phyloP scores from a whole-genome alignment of 169 alveolate genomes.

The Miamiensis avidus region DNA sequence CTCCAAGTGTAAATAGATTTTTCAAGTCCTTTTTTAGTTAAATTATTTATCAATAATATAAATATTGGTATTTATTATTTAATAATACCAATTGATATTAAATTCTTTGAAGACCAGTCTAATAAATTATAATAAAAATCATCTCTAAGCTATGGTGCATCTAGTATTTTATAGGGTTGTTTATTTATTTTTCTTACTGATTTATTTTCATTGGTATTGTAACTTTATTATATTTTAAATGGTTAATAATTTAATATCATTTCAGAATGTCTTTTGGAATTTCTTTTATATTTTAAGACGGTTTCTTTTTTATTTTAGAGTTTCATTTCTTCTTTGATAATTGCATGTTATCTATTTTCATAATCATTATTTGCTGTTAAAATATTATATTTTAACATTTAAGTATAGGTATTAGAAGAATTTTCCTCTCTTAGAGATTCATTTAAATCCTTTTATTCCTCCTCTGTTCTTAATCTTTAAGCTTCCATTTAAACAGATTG shows the following conservation, averaged over 20 bases:
- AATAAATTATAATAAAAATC: slow-evolving; percentile 80
- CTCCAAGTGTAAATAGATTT: not conserved
- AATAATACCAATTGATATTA: slow-evolving; percentile 80
- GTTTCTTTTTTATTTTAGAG: not conserved
- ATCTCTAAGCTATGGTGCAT: slow-evolving; percentile 81
- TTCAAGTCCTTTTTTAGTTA: not conserved
- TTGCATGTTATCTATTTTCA: too few relatives aligned
- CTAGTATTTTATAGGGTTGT: slow-evolving; percentile 79
- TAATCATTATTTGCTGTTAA: too few relatives aligned
- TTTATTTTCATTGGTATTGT: not conserved
- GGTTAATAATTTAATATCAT: not conserved
- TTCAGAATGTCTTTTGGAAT: not conserved
- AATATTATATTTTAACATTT: too few relatives aligned
- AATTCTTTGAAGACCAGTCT: slow-evolving; percentile 76
- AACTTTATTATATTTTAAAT: too few relatives aligned
- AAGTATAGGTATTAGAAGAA: too few relatives aligned
- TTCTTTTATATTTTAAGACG: not conserved
- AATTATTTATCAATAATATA: too few relatives aligned
- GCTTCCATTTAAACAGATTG: not conserved
- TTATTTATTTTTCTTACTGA: slow-evolving; percentile 67
- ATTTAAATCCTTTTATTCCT: too few relatives aligned
- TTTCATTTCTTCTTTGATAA: too few relatives aligned
- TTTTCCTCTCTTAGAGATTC: too few relatives aligned
- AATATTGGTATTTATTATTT: too few relatives aligned
- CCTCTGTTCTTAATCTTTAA: not conserved